phyloP scores from a whole-genome alignment of 140 eudicot genomes.

The Flaveria floridana region DNA sequence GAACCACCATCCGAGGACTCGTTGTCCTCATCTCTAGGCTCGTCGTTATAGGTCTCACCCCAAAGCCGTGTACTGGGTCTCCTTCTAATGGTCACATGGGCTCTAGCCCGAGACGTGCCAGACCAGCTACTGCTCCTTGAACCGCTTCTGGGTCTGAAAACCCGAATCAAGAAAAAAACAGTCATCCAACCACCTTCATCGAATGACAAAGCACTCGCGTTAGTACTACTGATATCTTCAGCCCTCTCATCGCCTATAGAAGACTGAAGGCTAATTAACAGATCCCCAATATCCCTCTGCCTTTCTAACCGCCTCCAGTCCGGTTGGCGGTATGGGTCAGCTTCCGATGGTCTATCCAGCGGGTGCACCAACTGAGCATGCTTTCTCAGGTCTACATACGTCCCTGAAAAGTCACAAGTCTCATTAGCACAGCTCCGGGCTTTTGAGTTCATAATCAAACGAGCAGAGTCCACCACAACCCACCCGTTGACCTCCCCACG shows the following conservation, averaged over 20 bases:
- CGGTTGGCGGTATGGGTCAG: constrained; percentile 75
- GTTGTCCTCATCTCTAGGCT: constrained; percentile 39
- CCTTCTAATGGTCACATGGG: constrained; percentile 46
- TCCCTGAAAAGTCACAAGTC: constrained; percentile 69
- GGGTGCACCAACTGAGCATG: constrained; percentile 81
- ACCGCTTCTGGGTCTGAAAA: constrained; percentile 44
- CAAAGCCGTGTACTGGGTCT: constrained; percentile 56
- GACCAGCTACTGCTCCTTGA: constrained; percentile 65
- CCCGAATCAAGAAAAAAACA: constrained; percentile 63
- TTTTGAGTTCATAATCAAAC: constrained; percentile 59
- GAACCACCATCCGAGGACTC: constrained; percentile 56
- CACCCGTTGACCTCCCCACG: constrained; percentile 65
- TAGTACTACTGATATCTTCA: constrained; percentile 23
- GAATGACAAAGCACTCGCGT: constrained; percentile 37
- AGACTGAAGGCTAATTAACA: constrained; percentile 67
- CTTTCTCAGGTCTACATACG: constrained; percentile 61
- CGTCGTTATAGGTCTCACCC: constrained; percentile 64
- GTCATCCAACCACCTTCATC: constrained; percentile 81
- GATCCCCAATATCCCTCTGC: constrained; percentile 77
- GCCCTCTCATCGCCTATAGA: constrained; percentile 55
- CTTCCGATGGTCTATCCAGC: constrained; percentile 69
- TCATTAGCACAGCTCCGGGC: constrained; percentile 72
- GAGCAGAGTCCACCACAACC: constrained; percentile 59
- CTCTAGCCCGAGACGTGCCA: constrained; percentile 54
- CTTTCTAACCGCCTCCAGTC: constrained; percentile 79